Conservation (phyloP, 225 moss, liverwort and hornwort species). For the Neckera pumila region DNA sequence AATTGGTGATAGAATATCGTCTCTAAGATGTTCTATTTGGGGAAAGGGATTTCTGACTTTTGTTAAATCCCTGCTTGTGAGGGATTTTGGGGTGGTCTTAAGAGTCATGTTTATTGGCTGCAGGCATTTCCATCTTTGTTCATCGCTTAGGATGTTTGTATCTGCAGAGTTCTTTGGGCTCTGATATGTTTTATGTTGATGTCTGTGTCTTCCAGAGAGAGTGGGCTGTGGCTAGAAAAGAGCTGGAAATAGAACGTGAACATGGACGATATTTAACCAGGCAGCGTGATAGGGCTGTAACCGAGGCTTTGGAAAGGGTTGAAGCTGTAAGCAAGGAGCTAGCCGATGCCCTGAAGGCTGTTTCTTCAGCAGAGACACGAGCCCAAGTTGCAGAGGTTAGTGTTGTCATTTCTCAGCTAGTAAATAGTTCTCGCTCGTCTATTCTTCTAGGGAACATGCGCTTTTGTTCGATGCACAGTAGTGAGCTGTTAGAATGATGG, state of each 20-base stretch:
- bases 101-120: neutral
- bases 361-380: conserved; percentile 86
- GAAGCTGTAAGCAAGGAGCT: conserved; percentile 81
- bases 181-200: neutral
- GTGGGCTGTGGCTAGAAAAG: conserved; percentile 77
- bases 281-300: conserved; percentile 72
- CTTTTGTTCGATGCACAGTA: neutral
- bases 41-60: neutral
- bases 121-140: neutral
- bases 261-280: conserved; percentile 64
- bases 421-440: neutral
- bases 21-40: neutral
- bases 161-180: neutral
- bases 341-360: conserved; percentile 71
- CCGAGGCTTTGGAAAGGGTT: conserved; percentile 70
- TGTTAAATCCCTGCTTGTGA: neutral
- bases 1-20: neutral
- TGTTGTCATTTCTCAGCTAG: neutral
- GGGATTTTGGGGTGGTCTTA: neutral
- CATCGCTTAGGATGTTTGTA: neutral
- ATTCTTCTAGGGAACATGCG: neutral
- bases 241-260: conserved; percentile 81
- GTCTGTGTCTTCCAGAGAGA: conserved; percentile 52
- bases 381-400: conserved; percentile 88
- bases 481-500: neutral